A percentile compares a stretch with the other conserved stretches of the same genome.
Evolutionary conservation across 257 asterid species (phyloP).

Genomic region (Voacanga thouarsii): DNA sequence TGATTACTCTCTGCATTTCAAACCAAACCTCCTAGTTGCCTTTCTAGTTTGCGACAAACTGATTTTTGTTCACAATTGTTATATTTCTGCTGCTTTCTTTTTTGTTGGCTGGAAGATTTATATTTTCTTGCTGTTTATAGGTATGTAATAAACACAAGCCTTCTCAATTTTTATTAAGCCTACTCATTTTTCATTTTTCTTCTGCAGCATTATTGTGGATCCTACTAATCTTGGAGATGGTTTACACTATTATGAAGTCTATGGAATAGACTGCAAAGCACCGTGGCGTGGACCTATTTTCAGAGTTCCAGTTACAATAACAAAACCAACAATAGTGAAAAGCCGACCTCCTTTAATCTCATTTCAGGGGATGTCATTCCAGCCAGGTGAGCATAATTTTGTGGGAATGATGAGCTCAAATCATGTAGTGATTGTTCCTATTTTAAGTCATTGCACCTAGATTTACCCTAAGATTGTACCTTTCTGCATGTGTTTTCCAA

Average conservation of each 20-base stretch:
- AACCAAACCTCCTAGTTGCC: not conserved
- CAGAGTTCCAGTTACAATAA: conserved; percentile 86
- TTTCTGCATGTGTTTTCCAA: not conserved
- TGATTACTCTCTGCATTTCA: not conserved
- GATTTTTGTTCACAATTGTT: not conserved
- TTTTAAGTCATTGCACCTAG: not conserved
- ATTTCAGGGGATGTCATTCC: conserved; percentile 67
- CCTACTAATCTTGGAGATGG: conserved; percentile 77
- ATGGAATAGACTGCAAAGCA: conserved; percentile 74
- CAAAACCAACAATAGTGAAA: conserved; percentile 68
- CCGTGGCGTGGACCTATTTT: conserved; percentile 99
- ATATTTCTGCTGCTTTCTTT: not conserved
- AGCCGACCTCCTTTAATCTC: conserved; percentile 63
- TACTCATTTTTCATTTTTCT: conserved; percentile 25
- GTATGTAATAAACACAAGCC: conserved; percentile 14
- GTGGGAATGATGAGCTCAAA: not conserved
- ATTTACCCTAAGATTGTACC: not conserved
- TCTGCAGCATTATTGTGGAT: conserved; percentile 85
- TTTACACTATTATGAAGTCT: conserved; percentile 90
- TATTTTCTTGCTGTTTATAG: conserved; percentile 10
- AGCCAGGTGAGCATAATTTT: conserved; percentile 58
- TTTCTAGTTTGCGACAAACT: not conserved
- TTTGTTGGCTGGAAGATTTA: not conserved
- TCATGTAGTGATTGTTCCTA: not conserved
- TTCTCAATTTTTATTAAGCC: not conserved